Evolutionary conservation across 83 land plant species (phyloP).

Genomic region (Diphasiastrum complanatum): DNA sequence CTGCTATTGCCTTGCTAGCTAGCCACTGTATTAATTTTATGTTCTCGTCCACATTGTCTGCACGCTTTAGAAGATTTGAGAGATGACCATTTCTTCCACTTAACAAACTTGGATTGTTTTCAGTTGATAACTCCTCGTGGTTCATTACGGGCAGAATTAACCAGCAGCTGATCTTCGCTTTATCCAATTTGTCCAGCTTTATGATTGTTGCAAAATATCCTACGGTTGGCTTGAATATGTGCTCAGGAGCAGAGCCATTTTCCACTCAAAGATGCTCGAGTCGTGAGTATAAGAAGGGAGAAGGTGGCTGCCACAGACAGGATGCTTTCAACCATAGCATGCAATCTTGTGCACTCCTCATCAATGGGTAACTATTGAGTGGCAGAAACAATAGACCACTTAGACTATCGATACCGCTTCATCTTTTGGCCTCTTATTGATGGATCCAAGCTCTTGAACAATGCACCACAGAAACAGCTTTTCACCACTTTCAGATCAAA

Average conservation of each 20-base stretch:
- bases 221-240: background rate
- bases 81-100: too few species aligned
- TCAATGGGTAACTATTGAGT: slow-evolving; percentile 42
- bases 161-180: slow-evolving; percentile 29
- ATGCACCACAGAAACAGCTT: slow-evolving; percentile 35
- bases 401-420: slow-evolving; percentile 41
- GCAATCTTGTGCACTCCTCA: slow-evolving; percentile 46
- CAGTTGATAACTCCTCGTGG: slow-evolving; percentile 3
- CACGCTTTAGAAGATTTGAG: background rate
- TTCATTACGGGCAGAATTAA: slow-evolving; percentile 12
- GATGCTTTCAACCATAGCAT: slow-evolving; percentile 40
- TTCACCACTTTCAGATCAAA: too few species aligned
- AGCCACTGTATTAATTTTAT: slow-evolving; percentile 54
- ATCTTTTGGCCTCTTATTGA: background rate
- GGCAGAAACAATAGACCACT: slow-evolving; percentile 57
- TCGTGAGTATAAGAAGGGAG: slow-evolving; percentile 64
- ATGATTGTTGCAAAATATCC: slow-evolving; percentile 25
- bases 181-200: slow-evolving; percentile 46
- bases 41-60: slow-evolving; percentile 27
- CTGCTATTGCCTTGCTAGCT: slow-evolving; percentile 50
- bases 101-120: too few species aligned
- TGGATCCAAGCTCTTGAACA: slow-evolving; percentile 22
- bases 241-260: slow-evolving; percentile 2
- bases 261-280: slow-evolving; percentile 11
- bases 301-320: slow-evolving; percentile 44